Conservation (phyloP, 257 asterid genomes). For the Cynanchum wilfordii region DNA sequence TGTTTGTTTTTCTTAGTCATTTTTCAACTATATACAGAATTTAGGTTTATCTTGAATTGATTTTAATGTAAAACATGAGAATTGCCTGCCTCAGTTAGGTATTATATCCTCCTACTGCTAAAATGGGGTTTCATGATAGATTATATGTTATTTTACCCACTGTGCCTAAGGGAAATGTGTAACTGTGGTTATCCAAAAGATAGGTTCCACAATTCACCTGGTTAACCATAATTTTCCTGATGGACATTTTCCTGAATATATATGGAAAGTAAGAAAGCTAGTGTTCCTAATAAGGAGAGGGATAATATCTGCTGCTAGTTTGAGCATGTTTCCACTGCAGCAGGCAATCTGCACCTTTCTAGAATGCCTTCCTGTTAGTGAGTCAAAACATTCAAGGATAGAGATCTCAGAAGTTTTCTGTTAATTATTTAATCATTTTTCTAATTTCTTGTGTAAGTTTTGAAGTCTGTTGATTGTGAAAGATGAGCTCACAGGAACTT, state of each 20-base stretch:
- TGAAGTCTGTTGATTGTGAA: background rate
- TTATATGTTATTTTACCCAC: background rate
- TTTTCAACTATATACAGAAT: background rate
- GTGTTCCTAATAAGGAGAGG: background rate
- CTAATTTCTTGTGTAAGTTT: background rate
- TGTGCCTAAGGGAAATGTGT: background rate
- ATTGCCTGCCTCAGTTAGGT: background rate
- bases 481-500: background rate
- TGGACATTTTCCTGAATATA: background rate
- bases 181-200: no score
- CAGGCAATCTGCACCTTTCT: background rate
- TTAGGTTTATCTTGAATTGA: background rate
- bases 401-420: background rate
- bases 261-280: background rate
- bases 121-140: background rate
- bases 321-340: background rate
- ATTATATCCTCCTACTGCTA: background rate
- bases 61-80: background rate
- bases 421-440: background rate
- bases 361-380: background rate
- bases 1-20: background rate
- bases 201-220: no score
- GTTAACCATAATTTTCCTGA: background rate
- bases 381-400: background rate
- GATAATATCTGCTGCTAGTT: background rate